Base-by-base conservation (phyloP, 306 rosid genomes). In the Prinsepia uniflora region DNA sequence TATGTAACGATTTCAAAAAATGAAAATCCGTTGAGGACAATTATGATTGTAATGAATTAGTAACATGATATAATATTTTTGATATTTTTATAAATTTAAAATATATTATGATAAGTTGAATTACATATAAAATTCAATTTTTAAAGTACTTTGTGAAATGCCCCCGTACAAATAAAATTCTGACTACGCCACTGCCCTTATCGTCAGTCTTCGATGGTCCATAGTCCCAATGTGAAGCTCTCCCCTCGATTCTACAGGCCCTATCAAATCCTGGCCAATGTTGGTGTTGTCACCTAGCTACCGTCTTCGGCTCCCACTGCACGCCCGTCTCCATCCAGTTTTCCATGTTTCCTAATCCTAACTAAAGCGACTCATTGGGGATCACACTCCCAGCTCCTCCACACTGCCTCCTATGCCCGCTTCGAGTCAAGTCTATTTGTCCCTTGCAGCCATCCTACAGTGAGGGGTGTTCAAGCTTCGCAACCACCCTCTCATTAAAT, bases 161-260 rank as follows among this genome's bases (percentile, higher is more conserved):
- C n/a, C n/a, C n/a, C n/a, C n/a, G n/a, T n/a, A n/a, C n/a, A n/a
- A n/a, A n/a, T n/a, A n/a, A n/a, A n/a, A n/a, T n/a, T n/a, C n/a
- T n/a, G n/a, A n/a, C n/a, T n/a, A n/a, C n/a, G n/a, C n/a, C n/a
- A n/a, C n/a, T n/a, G n/a, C n/a, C n/a, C n/a, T 0, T 74, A 74
- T 17, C 40, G 39, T 0, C 65, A 74, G 5, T 24, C 4, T 1
- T n/a, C 58, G 0, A 11, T 40, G 3, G 2, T 12, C 11, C 8
- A 2, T 5, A 10, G 0, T 10, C 6, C 0, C 5, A 6, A 0
- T 4, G 11, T 42, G 6, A 74, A 65, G 15, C 17, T 74, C 0
- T 5, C 47, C 6, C 57, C 57, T 30, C 14, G 56, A 2, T 74
- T 8, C 12, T 74, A 75, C 47, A 58, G 67, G 4, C 78, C 48